Conservation (phyloP, 805 yeast species). For the Scheffersomyces coipomensis region DNA sequence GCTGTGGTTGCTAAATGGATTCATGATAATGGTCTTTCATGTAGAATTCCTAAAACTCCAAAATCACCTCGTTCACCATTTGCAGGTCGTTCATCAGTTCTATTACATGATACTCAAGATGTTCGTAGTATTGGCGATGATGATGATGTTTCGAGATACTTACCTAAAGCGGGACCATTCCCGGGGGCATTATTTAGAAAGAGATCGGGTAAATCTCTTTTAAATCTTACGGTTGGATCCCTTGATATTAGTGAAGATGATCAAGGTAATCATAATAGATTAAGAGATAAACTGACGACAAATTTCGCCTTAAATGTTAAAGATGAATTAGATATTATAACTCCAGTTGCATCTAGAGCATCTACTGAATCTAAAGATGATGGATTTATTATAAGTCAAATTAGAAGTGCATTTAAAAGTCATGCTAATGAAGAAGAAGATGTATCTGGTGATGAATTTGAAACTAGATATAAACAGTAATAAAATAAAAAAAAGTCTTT, state of each 20-base stretch:
- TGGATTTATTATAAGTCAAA: constrained; percentile 29
- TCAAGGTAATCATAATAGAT: constrained; percentile 8
- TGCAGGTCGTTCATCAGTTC: constrained; percentile 18
- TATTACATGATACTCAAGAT: constrained; percentile 16
- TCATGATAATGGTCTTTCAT: constrained; percentile 80
- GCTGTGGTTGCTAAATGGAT: constrained; percentile 89
- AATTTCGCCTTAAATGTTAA: constrained; percentile 6
- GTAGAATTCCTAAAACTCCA: constrained; percentile 50
- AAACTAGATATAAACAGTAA: constrained; percentile 32
- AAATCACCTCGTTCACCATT: constrained; percentile 19
- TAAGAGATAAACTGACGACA: not conserved
- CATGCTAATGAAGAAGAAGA: constrained; percentile 35
- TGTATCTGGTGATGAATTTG: constrained; percentile 57
- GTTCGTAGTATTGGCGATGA: constrained; percentile 14
- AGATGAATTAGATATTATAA: constrained; percentile 14
- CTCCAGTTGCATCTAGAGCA: constrained; percentile 20
- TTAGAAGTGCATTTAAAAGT: constrained; percentile 31
- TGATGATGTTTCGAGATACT: constrained; percentile 37
- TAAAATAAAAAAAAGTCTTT: not conserved
- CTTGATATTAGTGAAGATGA: constrained; percentile 70
- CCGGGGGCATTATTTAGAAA: constrained; percentile 60
- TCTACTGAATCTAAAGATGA: constrained; percentile 28
- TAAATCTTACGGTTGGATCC: constrained; percentile 65
- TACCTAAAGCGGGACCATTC: constrained; percentile 47
- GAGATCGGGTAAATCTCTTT: constrained; percentile 70